phyloP scores from a whole-genome alignment of 441 rosid species.

The Syzygium syzygioides region DNA sequence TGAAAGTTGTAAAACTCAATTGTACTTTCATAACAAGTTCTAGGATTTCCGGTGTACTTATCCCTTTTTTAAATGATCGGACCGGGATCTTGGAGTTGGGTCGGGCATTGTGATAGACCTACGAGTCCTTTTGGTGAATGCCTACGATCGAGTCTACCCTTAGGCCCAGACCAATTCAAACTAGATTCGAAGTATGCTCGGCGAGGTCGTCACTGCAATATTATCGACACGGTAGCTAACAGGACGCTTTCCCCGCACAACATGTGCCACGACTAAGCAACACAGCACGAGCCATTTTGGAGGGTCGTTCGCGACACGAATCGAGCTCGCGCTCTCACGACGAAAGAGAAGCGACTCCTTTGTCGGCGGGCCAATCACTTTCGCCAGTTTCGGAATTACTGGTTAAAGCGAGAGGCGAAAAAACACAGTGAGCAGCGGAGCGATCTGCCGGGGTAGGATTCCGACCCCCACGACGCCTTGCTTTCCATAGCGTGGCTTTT shows the following conservation, averaged over 20 bases:
- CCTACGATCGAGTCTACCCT: not conserved
- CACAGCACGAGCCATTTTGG: not conserved
- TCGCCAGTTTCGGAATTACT: too few relatives aligned
- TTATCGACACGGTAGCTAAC: fast-evolving
- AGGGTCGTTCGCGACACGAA: too few relatives aligned
- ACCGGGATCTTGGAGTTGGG: not conserved
- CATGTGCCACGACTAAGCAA: not conserved
- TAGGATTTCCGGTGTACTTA: fast-evolving
- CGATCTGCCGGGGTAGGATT: not conserved
- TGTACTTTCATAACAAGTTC: too few relatives aligned
- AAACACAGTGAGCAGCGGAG: too few relatives aligned
- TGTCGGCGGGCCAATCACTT: too few relatives aligned
- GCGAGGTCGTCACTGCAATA: not conserved
- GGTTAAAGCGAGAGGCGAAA: too few relatives aligned
- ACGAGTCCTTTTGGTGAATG: not conserved
- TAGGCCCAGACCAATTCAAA: not conserved
- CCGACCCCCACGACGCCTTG: not conserved
- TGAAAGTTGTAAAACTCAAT: too few relatives aligned
- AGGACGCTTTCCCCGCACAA: not conserved
- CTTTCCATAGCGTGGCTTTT: not conserved
- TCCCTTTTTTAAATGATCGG: not conserved
- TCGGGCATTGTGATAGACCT: not conserved
- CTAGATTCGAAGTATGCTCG: not conserved
- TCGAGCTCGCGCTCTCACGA: too few relatives aligned
- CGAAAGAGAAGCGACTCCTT: not conserved